Conservation (phyloP, 805 yeast species). For the Pichia deserticola region DNA sequence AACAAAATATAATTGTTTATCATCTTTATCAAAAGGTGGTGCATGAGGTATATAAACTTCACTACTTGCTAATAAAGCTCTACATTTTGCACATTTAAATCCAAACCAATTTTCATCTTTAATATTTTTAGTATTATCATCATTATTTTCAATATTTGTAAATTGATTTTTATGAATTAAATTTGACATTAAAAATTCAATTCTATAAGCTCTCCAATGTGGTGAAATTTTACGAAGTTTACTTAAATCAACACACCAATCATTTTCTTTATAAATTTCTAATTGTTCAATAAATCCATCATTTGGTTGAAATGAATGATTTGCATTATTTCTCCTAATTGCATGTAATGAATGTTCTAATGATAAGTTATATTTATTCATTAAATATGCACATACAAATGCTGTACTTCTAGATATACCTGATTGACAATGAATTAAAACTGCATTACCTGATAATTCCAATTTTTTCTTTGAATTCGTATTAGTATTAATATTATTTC, state of each 20-base stretch:
- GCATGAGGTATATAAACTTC: conserved; percentile 56
- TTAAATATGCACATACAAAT: conserved; percentile 39
- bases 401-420: conserved; percentile 45
- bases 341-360: conserved; percentile 65
- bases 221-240: conserved; percentile 13
- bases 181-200: conserved; percentile 9
- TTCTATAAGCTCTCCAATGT: conserved; percentile 15
- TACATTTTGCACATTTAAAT: conserved; percentile 77
- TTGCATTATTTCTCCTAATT: conserved; percentile 52
- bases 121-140: conserved; percentile 11
- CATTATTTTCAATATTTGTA: conserved; percentile 21
- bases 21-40: conserved; percentile 51
- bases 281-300: conserved; percentile 69
- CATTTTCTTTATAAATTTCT: conserved; percentile 44
- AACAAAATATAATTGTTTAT: conserved; percentile 58
- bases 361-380: conserved; percentile 46
- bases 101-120: conserved; percentile 15
- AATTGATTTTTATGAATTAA: conserved; percentile 10
- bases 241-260: conserved; percentile 31
- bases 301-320: conserved; percentile 55
- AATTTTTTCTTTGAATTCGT: conserved; percentile 25
- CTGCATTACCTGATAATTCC: conserved; percentile 14
- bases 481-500: conserved; percentile 8
- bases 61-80: conserved; percentile 60
- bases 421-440: conserved; percentile 46